These are phyloP conservation scores for Glaciozyma antarctica DNA, from an alignment of 768 basidiomycete genomes.

Conservation along the genomic window DNA sequence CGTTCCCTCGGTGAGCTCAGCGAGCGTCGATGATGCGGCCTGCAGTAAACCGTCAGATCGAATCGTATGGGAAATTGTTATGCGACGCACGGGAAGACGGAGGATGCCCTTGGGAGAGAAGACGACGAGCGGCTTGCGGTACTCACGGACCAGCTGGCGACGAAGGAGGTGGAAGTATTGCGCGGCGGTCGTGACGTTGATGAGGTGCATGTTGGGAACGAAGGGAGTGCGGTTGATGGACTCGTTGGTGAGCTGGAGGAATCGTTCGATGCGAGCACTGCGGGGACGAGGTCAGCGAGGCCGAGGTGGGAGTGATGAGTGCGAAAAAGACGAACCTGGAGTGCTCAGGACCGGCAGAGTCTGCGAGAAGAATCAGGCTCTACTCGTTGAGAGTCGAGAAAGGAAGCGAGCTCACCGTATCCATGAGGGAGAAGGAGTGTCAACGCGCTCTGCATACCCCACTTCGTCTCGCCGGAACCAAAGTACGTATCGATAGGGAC, in stretches of 20 bases:
- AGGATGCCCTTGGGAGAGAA: conserved; percentile 76
- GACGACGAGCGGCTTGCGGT: conserved; percentile 74
- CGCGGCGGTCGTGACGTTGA: conserved; percentile 77
- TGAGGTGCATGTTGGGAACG: conserved; percentile 61
- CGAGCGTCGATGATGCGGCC: conserved; percentile 63
- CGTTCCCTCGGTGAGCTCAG: conserved; percentile 53
- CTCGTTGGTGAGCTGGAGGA: conserved; percentile 86
- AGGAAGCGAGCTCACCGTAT: conserved; percentile 3
- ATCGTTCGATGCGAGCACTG: conserved; percentile 68
- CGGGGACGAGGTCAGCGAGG: background rate
- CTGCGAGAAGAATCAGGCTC: conserved; percentile 36
- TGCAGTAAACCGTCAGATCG: conserved; percentile 36
- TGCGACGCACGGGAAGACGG: conserved; percentile 55
- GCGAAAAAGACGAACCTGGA: conserved; percentile 44
- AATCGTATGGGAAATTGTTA: too few relatives aligned
- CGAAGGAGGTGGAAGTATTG: conserved; percentile 91
- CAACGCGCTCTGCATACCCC: conserved; percentile 82
- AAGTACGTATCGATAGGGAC: conserved; percentile 84
- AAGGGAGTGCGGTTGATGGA: conserved; percentile 42
- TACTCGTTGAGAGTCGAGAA: background rate
- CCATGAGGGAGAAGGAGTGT: conserved; percentile 81
- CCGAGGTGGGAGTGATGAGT: background rate
- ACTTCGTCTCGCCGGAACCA: conserved; percentile 79
- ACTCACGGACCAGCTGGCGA: conserved; percentile 73
- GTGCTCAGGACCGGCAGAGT: conserved; percentile 89